Base-by-base conservation (phyloP, 768 basidiomycete genomes). In the Jaapia argillacea region DNA sequence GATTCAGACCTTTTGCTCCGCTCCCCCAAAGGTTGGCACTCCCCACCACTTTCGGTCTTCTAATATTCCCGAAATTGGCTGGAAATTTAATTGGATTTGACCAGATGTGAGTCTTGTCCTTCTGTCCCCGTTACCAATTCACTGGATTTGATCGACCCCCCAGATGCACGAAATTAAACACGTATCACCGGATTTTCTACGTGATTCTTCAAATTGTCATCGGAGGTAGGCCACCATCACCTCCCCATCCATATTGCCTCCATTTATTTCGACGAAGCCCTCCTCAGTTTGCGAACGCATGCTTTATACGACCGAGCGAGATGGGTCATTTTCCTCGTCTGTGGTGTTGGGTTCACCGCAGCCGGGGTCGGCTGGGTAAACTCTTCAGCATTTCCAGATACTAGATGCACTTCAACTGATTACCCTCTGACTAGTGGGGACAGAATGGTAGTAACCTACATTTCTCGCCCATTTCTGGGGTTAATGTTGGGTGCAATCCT, bases 221-320 rank as follows among this genome's bases (percentile, higher is more conserved):
- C 40, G 5, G 51, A 41, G 68, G 67, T 59, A 12, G 54, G 37
- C 21, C 37, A 10, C 20, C 37, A 7, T 38, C 37, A 22, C 37
- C 12, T 38, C 21, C 21, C 10, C 10, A 10, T 10, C 37, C 37
- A 22, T 13, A 33, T 16, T 10, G 10, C 10, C 10, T 16, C 16
- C 10, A 33, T 10, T 33, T 16, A 33, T 16, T 16, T 10, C 16
- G 16, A 10, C 31, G 31, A 10, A 33, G 31, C 16, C 31, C 31
- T 69, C 23, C 55, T 69, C 38, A 64, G 67, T 5, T 67, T 71
- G 58, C 62, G 70, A 6, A 67, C 62, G 39, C 67, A 66, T 43
- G 70, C 70, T 6, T 51, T 72, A 4, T 72, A 67, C 44, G 59
- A 59, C n/a, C 59, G 63, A 6, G 64, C 51, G 23, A 51, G 51